Conservation (phyloP, 148 eudicot species). For the Rhododendron williamsianum region DNA sequence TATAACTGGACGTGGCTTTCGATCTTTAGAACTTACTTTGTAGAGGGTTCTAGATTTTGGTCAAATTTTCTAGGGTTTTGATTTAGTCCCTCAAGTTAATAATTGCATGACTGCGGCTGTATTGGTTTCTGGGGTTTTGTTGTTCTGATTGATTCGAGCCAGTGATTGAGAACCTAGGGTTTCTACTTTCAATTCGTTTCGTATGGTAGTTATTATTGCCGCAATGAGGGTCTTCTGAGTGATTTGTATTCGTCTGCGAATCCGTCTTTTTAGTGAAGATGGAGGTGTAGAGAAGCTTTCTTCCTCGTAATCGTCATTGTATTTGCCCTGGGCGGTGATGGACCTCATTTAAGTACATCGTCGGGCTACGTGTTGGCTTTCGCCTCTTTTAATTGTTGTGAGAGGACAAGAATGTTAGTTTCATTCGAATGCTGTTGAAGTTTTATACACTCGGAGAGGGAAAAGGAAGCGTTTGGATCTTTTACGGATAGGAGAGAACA, state of each 20-base stretch:
- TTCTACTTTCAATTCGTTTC: neutral
- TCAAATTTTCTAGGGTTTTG: slow-evolving; percentile 4
- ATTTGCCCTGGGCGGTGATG: neutral
- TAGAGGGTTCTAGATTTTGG: neutral
- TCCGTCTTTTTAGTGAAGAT: slow-evolving; percentile 19
- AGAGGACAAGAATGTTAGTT: slow-evolving; percentile 8
- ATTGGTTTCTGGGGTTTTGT: slow-evolving; percentile 1
- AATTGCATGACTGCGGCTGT: neutral
- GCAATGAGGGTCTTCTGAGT: slow-evolving; percentile 15
- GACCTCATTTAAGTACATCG: neutral
- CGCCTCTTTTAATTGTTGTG: neutral
- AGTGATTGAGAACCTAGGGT: neutral
- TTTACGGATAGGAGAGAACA: neutral
- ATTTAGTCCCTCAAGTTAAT: neutral
- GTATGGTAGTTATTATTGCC: neutral
- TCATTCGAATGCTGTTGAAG: neutral
- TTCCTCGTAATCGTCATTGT: neutral
- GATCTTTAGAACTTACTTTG: neutral
- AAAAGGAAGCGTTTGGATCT: neutral
- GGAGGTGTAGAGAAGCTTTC: slow-evolving; percentile 20
- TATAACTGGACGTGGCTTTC: neutral
- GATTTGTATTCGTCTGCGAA: slow-evolving; percentile 12
- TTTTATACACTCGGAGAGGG: neutral
- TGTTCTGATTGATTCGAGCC: neutral
- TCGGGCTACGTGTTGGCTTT: neutral